Evolutionary conservation across 176 grass and related monocot genomes (phyloP).

Genomic region (Themeda triandra): DNA sequence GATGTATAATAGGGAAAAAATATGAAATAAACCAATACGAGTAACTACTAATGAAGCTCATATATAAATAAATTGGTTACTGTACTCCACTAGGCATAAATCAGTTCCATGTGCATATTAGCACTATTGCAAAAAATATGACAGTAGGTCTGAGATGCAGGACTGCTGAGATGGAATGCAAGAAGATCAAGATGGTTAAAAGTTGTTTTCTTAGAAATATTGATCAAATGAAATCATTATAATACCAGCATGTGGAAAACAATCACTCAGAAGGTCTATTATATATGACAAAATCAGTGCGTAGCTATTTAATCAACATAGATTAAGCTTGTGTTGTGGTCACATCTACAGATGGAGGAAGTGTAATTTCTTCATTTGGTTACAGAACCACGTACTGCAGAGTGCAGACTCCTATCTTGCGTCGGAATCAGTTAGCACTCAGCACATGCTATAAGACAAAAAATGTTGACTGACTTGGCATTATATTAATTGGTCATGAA

Average conservation of each 20-base stretch:
- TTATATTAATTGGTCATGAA: no score
- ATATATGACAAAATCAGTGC: neutral
- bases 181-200: neutral
- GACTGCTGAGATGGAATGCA: no score
- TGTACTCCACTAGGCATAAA: neutral
- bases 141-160: no score
- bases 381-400: neutral
- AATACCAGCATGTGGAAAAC: neutral
- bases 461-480: neutral
- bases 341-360: neutral
- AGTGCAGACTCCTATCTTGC: neutral
- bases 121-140: no score
- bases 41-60: no score
- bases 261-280: neutral
- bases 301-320: neutral
- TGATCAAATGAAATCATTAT: neutral
- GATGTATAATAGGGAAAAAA: no score
- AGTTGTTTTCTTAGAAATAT: neutral
- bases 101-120: no score
- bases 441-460: neutral
- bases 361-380: neutral
- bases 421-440: neutral
- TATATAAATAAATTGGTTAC: neutral
- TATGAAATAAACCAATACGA: accelerated
- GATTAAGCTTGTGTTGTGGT: neutral